Evolutionary conservation across 1,284 basidiomycete species (phyloP), one percentile per base, ranked within the genome.

Genomic region (Cutaneotrichosporon sp.): DNA sequence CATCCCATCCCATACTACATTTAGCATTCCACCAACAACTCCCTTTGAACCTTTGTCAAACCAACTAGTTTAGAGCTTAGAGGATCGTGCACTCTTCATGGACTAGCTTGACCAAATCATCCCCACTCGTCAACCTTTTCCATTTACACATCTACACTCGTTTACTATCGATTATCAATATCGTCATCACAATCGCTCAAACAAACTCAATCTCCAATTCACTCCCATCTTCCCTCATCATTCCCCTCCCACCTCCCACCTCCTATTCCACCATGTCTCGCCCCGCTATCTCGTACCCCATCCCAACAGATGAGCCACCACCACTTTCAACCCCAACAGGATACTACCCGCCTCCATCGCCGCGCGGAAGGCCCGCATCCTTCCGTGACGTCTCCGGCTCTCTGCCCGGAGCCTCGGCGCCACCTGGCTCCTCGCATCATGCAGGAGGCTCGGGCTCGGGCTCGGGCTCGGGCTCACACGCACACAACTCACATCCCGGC

Each of bases 251-350:
- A 10, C 40, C 14, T 21, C 32, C 11, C 38, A 14, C 21, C 40
- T 9, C 16, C 53, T 34, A 6, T 18, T 14, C 22, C 26, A 26
- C 14, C 34, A 67, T 67, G 65, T 67, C 68, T 21, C 63, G 68
- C n/a, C 68, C 66, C 16, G 66, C 62, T 22, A 67, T 69, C 31
- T 67, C 68, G 2, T 69, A 69, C 49, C 68, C 68, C n/a, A 62
- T 67, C 18, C 65, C 59, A 9, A 38, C 60, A 13, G n/a, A 21
- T 42, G 62, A 56, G 31, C 51, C 51, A 8, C 51, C 55, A 40
- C 55, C 55, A 42, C 26, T 46, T n/a, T 18, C 42, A 18, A n/a
- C 42, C 16, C 42, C 42, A 18, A 7, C 18, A 7, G 42, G 18
- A 18, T 46, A 46, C 42, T 46, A 46, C 42, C 18, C 9, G 6